Base-by-base conservation (phyloP, 2,329 filamentous ascomycete species). In the Claviceps digitariae region DNA sequence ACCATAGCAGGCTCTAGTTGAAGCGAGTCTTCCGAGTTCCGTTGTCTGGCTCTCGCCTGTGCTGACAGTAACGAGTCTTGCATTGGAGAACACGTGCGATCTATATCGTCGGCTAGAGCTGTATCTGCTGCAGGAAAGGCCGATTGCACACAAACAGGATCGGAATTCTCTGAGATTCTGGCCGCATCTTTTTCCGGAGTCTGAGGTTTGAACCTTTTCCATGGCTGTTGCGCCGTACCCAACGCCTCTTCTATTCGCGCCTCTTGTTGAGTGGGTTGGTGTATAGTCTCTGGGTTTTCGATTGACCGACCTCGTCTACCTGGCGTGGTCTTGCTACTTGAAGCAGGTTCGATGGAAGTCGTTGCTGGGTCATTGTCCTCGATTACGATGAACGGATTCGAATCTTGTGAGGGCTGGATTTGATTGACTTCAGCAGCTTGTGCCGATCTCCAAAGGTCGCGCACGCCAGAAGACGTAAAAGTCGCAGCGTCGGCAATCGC, bases 1-100 rank as follows among this genome's bases (percentile, higher is more conserved):
- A 69, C 71, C 27, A 77, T 64, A 8, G 84, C 85, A 47, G 64
- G 65, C 51, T 77, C 74, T 9, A 74, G 55, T 21, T 66, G 60
- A 2, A 72, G 58, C 0, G 69, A 61, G 49, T 69, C 68, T n/a
- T 63, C 52, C 8, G 17, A 17, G 17, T 48, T 44, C 13, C 41
- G 40, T 15, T 13, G 27, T 15, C 27, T 44, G 43, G n/a, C 15
- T 9, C 1, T 9, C 29, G 23, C 9, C 25, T 53, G 38, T 23
- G 47, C 40, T 15, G 36, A 8, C 27, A 12, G 41, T 21, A 53
- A 43, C 5, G 27, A 31, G 13, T 43, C 51, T 31, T 36, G 8
- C 6, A 31, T 47, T 27, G 34, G 43, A 45, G 36, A 48, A 44
- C 20, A 41, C 2, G 40, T 15, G 31, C 23, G 27, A 9, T n/a